These are phyloP conservation scores for Colletotrichum zoysiae DNA, from an alignment of 2,329 filamentous ascomycete genomes.

Conservation along the genomic window DNA sequence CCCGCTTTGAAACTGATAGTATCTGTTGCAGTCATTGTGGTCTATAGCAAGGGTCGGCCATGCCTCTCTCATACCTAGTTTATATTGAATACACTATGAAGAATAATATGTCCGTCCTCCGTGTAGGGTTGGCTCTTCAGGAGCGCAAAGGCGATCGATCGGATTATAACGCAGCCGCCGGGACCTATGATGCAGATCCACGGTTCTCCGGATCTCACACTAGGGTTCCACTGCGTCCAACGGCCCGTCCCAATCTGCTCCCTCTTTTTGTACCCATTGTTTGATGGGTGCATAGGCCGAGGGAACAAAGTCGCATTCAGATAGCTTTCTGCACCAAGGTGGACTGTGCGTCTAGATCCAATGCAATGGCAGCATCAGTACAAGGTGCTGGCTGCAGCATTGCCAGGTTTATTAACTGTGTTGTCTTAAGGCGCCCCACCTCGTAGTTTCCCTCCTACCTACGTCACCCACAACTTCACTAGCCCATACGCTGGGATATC, in stretches of 20 bases:
- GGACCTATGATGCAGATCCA: not conserved
- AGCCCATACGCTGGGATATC: not conserved
- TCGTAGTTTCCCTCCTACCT: slow-evolving; percentile 23
- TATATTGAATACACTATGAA: not conserved
- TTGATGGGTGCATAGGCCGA: slow-evolving; percentile 4
- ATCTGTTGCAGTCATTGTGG: not conserved
- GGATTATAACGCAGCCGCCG: not conserved
- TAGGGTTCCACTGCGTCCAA: slow-evolving; percentile 12
- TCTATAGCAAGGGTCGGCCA: not conserved
- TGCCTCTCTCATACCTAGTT: too few relatives aligned
- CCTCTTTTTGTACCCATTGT: too few relatives aligned
- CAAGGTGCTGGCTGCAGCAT: not conserved
- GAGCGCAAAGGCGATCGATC: not conserved
- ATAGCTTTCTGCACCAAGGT: slow-evolving; percentile 1
- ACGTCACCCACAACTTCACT: slow-evolving; percentile 24
- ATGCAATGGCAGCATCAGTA: slow-evolving; percentile 16
- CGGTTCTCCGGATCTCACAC: not conserved
- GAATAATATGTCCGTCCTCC: too few relatives aligned
- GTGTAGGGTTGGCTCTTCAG: not conserved
- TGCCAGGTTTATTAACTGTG: slow-evolving; percentile 2
- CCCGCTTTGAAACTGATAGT: not conserved
- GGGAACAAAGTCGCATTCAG: not conserved
- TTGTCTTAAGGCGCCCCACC: slow-evolving; percentile 20
- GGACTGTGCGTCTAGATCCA: slow-evolving; percentile 23
- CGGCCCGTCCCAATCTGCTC: too few relatives aligned